Evolutionary conservation across 257 asterid species (phyloP).

Genomic region (Apocynum venetum): DNA sequence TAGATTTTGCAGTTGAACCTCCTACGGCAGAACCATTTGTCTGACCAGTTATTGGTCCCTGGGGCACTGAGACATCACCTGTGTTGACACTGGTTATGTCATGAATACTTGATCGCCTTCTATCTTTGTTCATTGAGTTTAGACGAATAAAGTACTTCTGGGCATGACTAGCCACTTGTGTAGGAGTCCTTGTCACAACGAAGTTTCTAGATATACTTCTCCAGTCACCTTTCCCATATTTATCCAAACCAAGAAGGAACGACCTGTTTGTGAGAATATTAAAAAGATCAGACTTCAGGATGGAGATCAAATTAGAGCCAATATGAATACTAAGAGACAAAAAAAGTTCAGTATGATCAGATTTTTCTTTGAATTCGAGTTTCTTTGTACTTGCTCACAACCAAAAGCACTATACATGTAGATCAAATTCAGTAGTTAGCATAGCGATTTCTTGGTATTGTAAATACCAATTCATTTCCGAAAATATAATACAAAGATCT

Average conservation of each 20-base stretch:
- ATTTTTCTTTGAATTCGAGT: background rate
- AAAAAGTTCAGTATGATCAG: background rate
- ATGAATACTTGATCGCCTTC: constrained; percentile 86
- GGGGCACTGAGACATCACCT: constrained; percentile 59
- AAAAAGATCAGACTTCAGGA: background rate
- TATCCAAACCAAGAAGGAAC: constrained; percentile 87
- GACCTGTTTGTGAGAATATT: constrained; percentile 37
- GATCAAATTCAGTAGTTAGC: too few relatives aligned
- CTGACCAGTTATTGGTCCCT: constrained; percentile 76
- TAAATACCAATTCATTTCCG: background rate
- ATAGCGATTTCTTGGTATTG: too few relatives aligned
- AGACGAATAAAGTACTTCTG: constrained; percentile 87
- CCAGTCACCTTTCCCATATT: constrained; percentile 94
- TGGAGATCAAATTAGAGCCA: background rate
- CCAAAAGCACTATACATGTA: too few relatives aligned
- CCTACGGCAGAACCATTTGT: constrained; percentile 38
- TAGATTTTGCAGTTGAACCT: constrained; percentile 42
- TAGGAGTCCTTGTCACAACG: constrained; percentile 86
- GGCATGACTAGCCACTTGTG: constrained; percentile 96
- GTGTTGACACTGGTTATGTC: constrained; percentile 74
- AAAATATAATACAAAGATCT: background rate
- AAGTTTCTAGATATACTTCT: constrained; percentile 83
- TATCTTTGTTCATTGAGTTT: constrained; percentile 87
- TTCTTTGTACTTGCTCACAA: too few relatives aligned
- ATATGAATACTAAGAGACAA: too few relatives aligned